A percentile compares a stretch with the other conserved stretches of the same genome.
These are phyloP conservation scores for Colletotrichum orbiculare DNA, from an alignment of 2,329 filamentous ascomycete species.

Conservation along the genomic window DNA sequence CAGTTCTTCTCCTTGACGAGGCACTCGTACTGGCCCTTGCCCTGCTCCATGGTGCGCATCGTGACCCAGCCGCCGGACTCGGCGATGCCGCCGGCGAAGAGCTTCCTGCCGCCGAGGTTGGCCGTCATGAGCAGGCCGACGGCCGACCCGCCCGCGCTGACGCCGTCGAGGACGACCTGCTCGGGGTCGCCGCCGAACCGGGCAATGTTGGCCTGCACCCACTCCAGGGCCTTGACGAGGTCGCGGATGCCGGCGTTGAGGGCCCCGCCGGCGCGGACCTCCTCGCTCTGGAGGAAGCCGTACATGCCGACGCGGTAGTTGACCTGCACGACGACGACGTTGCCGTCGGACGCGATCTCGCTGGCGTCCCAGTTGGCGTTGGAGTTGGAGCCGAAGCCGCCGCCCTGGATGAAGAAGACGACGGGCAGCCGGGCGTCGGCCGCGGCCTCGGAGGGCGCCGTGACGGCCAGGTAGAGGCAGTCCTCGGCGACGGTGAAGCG, in stretches of 20 bases:
- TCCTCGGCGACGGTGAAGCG: conserved; percentile 62
- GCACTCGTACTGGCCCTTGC: conserved; percentile 63
- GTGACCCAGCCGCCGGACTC: conserved; percentile 65
- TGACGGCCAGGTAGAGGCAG: conserved; percentile 76
- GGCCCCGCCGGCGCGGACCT: conserved; percentile 28
- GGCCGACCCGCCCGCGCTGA: conserved; percentile 74
- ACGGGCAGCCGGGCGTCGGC: conserved; percentile 69
- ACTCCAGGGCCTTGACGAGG: conserved; percentile 68
- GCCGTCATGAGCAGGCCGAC: conserved; percentile 72
- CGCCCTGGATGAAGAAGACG: conserved; percentile 68
- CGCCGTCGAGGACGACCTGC: conserved; percentile 76
- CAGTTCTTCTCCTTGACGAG: conserved; percentile 49
- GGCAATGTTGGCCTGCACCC: conserved; percentile 74
- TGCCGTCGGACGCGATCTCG: conserved; percentile 67
- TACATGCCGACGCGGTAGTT: conserved; percentile 83
- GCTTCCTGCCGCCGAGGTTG: conserved; percentile 59
- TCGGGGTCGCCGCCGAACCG: conserved; percentile 76
- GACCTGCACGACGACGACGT: conserved; percentile 76
- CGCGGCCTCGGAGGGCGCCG: conserved; percentile 66
- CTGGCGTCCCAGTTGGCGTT: conserved; percentile 68
- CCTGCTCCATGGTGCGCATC: conserved; percentile 47
- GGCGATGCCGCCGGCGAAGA: conserved; percentile 63
- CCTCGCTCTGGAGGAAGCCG: conserved; percentile 69
- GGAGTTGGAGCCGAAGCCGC: conserved; percentile 65
- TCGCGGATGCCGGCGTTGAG: conserved; percentile 37